These are phyloP conservation scores for Ceraceosorus guamensis DNA, from an alignment of 1,284 basidiomycete genomes.

Conservation along the genomic window DNA sequence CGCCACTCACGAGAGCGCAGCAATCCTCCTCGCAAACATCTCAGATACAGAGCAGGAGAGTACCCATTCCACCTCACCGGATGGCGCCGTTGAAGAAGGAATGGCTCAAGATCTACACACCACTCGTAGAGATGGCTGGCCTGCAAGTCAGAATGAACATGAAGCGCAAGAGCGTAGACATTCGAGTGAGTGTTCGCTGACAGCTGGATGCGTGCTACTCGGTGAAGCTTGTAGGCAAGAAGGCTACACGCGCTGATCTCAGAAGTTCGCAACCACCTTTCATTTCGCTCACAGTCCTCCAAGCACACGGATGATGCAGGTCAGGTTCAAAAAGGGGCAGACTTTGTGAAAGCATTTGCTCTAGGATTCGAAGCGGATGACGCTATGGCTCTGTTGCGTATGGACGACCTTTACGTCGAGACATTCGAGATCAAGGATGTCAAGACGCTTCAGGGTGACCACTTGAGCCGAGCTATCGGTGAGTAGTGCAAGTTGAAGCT, in stretches of 20 bases:
- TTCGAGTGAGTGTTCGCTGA: constrained; percentile 67
- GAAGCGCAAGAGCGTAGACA: constrained; percentile 76
- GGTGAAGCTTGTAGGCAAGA: no score
- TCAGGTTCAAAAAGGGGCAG: constrained; percentile 85
- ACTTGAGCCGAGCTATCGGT: constrained; percentile 90
- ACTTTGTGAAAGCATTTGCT: constrained; percentile 92
- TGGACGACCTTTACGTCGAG: constrained; percentile 95
- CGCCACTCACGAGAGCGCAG: constrained; percentile 4
- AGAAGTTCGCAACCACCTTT: background rate
- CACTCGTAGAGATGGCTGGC: constrained; percentile 85
- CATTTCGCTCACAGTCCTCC: constrained; percentile 62
- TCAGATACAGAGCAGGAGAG: constrained; percentile 43
- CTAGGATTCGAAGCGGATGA: constrained; percentile 83
- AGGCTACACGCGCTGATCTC: background rate
- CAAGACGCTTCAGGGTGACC: constrained; percentile 94
- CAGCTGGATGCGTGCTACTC: no score
- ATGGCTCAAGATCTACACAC: constrained; percentile 94
- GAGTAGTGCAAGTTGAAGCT: no score
- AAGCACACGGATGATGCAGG: constrained; percentile 63
- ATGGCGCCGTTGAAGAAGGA: constrained; percentile 96
- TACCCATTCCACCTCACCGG: constrained; percentile 88
- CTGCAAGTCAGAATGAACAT: constrained; percentile 96
- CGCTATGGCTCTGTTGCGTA: constrained; percentile 81
- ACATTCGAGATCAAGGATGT: constrained; percentile 98
- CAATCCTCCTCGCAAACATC: constrained; percentile 5